These are phyloP conservation scores for Fusarium algeriense DNA, from an alignment of 2,329 filamentous ascomycete species.

Conservation along the genomic window DNA sequence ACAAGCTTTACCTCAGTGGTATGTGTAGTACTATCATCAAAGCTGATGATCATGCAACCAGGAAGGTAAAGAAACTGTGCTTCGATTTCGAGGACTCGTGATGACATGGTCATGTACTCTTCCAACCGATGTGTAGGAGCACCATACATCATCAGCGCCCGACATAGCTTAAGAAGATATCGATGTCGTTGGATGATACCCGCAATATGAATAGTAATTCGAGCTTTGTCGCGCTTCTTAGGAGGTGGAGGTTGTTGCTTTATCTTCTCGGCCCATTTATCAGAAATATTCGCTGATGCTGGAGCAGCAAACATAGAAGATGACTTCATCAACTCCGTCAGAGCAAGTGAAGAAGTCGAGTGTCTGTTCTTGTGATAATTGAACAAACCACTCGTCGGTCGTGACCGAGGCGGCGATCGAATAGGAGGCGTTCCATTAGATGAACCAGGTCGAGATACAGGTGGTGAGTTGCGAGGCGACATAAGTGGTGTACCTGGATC, in stretches of 20 bases:
- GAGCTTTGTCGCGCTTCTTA: conserved; percentile 54
- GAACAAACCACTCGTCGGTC: conserved; percentile 56
- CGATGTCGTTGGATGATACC: conserved; percentile 81
- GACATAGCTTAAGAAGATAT: conserved; percentile 87
- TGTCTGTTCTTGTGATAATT: conserved; percentile 56
- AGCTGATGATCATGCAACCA: conserved; percentile 94
- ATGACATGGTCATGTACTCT: conserved; percentile 91
- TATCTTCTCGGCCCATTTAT: conserved; percentile 59
- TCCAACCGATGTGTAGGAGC: conserved; percentile 92
- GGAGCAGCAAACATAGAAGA: conserved; percentile 65
- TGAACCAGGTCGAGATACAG: conserved; percentile 57
- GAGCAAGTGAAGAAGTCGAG: conserved; percentile 59
- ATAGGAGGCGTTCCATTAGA: conserved; percentile 46
- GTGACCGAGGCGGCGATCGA: conserved; percentile 50
- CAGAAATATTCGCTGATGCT: conserved; percentile 59
- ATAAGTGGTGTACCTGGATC: conserved; percentile 55
- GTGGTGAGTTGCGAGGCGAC: conserved; percentile 58
- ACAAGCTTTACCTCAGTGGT: conserved; percentile 86
- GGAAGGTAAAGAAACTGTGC: conserved; percentile 92
- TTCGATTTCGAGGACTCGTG: conserved; percentile 88
- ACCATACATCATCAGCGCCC: conserved; percentile 88
- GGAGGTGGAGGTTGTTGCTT: conserved; percentile 52
- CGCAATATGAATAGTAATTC: conserved; percentile 71
- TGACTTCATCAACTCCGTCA: conserved; percentile 66
- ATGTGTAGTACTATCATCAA: conserved; percentile 79